Evolutionary conservation across 106 monocot genomes (phyloP), one percentile per base, ranked within the genome.

Genomic region (Platanthera guangdongensis): DNA sequence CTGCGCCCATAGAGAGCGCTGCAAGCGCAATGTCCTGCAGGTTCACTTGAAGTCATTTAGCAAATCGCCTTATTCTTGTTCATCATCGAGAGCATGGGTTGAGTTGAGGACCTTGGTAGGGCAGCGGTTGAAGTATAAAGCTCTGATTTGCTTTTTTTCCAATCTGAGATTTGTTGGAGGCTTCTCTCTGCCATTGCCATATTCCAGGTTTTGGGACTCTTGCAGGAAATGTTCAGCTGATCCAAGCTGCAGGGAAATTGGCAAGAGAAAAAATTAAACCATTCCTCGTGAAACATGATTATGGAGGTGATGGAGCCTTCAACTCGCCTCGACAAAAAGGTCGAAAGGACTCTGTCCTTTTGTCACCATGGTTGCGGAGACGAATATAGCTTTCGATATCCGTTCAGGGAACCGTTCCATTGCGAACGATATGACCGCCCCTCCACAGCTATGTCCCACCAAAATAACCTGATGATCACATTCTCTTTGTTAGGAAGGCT

Each of bases 381-480:
- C 70, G 74, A 96, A 96, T 14, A 96, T 78, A 28, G 95, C 95
- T 78, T 93, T 96, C 7, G 95, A 81, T 25, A 96, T 90, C 79
- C 93, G 93, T 51, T 80, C 65, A 3, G 93, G 87, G 47, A 47
- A 93, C 13, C 73, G 28, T 68, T 96, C 95, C 30, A 93, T 52
- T 2, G 90, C 95, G 78, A 85, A 91, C 18, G 95, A 96, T 78
- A 93, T 73, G 75, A 85, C 84, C 60, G 93, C 95, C 39, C 95
- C 95, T 57, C 93, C 95, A 86, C 90, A 96, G 75, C 95, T 96
- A 77, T 96, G 95, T 3, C 92, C 92, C 53, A 96, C 95, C 60
- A 96, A 85, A 81, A 93, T 84, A 76, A 93, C 93, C 93, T 96
- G 84, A 48, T 96, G 84, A 48, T 25, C 28, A 64, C 16, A 11